Percentiles rank a stretch among this genome's conserved stretches.
Conservation (phyloP, 73 alveolate species). For the Symbiodinium natans region DNA sequence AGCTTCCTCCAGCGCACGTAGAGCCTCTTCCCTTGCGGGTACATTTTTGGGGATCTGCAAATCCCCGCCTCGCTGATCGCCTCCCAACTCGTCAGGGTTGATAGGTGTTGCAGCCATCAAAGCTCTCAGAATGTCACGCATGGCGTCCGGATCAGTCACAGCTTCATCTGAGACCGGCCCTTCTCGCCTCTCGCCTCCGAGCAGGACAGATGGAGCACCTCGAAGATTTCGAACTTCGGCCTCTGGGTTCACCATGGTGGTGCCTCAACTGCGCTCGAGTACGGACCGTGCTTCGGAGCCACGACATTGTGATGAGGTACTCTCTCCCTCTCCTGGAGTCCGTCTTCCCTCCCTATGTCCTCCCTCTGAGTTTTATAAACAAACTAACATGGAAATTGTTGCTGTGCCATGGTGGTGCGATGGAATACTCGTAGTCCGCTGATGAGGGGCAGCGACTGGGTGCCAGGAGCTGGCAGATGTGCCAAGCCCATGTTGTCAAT, state of each 20-base stretch:
- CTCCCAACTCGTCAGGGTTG: slow-evolving; percentile 71
- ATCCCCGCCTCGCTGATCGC: slow-evolving; percentile 84
- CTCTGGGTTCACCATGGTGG: too few relatives aligned
- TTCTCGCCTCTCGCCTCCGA: slow-evolving; percentile 48
- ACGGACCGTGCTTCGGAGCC: too few relatives aligned
- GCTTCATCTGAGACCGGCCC: slow-evolving; percentile 29
- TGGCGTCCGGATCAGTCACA: background rate
- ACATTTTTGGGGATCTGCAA: slow-evolving; percentile 57
- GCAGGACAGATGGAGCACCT: slow-evolving; percentile 73
- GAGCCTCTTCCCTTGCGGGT: slow-evolving; percentile 77
- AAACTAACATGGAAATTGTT: too few relatives aligned
- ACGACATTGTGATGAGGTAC: too few relatives aligned
- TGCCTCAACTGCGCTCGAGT: too few relatives aligned
- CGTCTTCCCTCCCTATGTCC: too few relatives aligned
- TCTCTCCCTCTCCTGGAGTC: too few relatives aligned
- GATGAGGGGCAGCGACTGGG: slow-evolving; percentile 65
- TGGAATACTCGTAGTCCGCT: slow-evolving; percentile 65
- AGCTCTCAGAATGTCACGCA: slow-evolving; percentile 49
- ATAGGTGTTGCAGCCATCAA: slow-evolving; percentile 83
- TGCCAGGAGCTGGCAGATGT: slow-evolving; percentile 84
- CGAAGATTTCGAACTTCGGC: slow-evolving; percentile 51
- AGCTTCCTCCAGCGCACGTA: slow-evolving; percentile 63
- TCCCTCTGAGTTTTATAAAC: too few relatives aligned
- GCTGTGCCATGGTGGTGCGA: slow-evolving; percentile 87
- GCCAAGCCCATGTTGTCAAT: slow-evolving; percentile 92